These are phyloP conservation scores for Fusarium chuoi DNA, from an alignment of 2,329 filamentous ascomycete species.

Conservation along the genomic window DNA sequence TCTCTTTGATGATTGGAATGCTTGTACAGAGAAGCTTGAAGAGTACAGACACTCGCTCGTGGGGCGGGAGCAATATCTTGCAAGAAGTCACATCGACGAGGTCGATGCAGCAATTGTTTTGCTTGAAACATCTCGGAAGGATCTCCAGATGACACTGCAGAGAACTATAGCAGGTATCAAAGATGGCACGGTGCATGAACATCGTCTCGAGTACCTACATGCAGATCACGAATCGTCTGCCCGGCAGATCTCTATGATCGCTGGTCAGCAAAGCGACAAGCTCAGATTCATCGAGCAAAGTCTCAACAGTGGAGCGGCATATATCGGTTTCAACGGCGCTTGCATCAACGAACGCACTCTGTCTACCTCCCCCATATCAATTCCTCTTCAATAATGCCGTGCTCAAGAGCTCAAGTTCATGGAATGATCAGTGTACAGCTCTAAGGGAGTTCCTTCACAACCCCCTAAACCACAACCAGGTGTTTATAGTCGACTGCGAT, in stretches of 20 bases:
- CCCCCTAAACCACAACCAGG: neutral
- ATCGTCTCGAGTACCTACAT: neutral
- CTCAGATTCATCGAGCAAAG: conserved; percentile 8
- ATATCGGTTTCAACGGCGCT: conserved; percentile 29
- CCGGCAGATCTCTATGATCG: neutral
- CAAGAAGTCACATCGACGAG: neutral
- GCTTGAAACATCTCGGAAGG: neutral
- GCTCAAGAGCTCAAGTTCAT: neutral
- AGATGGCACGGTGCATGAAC: neutral
- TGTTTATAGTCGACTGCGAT: conserved; percentile 35
- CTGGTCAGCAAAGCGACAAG: conserved; percentile 19
- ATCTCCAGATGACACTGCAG: neutral
- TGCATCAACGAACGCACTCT: neutral
- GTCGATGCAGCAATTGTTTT: neutral
- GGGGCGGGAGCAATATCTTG: neutral
- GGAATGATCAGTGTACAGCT: neutral
- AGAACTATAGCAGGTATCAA: neutral
- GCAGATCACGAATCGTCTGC: accelerated
- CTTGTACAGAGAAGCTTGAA: neutral
- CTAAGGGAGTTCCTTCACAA: conserved; percentile 7
- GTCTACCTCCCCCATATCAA: neutral
- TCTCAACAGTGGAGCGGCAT: conserved; percentile 3
- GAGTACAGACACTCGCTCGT: conserved; percentile 4
- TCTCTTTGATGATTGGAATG: conserved; percentile 13
- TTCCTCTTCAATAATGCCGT: conserved; percentile 11